phyloP scores from a whole-genome alignment of 768 basidiomycete genomes.

The Termitomyces sp. region DNA sequence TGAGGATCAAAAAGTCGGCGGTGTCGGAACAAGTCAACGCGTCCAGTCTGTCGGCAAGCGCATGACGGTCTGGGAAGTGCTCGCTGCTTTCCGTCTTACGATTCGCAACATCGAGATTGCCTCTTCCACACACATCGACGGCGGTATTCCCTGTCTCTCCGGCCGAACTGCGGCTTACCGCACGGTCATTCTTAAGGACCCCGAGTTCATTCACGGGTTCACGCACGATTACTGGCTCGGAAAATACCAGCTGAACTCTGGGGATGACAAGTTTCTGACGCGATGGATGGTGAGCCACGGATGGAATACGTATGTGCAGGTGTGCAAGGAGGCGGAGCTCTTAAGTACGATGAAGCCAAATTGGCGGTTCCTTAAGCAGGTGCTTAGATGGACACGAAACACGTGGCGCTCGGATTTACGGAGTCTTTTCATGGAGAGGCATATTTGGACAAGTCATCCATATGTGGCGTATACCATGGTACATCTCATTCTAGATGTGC shows the following conservation, averaged over 20 bases:
- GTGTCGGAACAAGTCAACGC: conserved; percentile 87
- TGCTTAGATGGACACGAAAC: conserved; percentile 89
- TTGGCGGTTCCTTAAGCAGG: conserved; percentile 94
- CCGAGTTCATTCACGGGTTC: conserved; percentile 88
- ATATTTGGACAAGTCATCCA: conserved; percentile 86
- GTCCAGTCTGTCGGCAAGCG: conserved; percentile 71
- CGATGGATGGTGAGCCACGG: conserved; percentile 96
- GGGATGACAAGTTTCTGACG: conserved; percentile 92
- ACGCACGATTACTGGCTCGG: conserved; percentile 93
- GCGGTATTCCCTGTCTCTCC: conserved; percentile 86
- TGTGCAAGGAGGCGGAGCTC: conserved; percentile 79
- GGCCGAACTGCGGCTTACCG: conserved; percentile 93
- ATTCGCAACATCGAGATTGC: conserved; percentile 94
- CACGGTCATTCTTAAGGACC: conserved; percentile 91
- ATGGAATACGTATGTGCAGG: conserved; percentile 92
- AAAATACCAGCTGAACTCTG: conserved; percentile 92
- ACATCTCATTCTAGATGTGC: conserved; percentile 30
- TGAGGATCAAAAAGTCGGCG: conserved; percentile 90
- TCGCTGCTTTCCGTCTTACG: conserved; percentile 87
- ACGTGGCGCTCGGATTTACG: conserved; percentile 91
- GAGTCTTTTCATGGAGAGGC: conserved; percentile 81
- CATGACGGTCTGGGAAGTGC: conserved; percentile 94
- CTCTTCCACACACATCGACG: conserved; percentile 87
- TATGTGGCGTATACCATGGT: conserved; percentile 95
- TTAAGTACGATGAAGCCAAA: conserved; percentile 95